phyloP scores from a whole-genome alignment of 805 yeast genomes.

The Ogataea ganodermae region DNA sequence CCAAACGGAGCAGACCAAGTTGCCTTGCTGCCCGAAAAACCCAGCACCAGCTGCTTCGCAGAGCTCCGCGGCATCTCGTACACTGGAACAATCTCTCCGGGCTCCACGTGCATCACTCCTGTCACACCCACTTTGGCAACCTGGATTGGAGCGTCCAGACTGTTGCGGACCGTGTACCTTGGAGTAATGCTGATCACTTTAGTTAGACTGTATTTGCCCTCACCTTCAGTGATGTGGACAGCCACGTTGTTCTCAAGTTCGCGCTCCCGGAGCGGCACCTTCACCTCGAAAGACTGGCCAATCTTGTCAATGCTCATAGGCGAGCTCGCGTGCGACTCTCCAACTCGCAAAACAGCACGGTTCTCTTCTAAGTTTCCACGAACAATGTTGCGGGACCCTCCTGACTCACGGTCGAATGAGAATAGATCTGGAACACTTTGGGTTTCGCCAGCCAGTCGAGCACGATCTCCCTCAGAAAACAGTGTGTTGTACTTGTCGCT shows the following conservation, averaged over 20 bases:
- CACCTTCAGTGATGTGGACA: conserved; percentile 74
- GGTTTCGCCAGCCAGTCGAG: too few species aligned
- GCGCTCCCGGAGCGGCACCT: conserved; percentile 48
- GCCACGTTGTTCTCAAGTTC: conserved; percentile 74
- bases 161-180: conserved; percentile 72
- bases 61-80: conserved; percentile 60
- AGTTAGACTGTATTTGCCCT: conserved; percentile 75
- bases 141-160: conserved; percentile 54
- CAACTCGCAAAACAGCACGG: conserved; percentile 65
- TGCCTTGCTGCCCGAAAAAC: conserved; percentile 56
- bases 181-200: conserved; percentile 83
- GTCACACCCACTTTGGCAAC: conserved; percentile 71
- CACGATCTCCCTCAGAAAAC: conserved; percentile 43
- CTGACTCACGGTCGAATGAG: conserved; percentile 63
- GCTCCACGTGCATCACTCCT: conserved; percentile 44
- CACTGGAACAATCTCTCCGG: conserved; percentile 55
- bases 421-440: conserved; percentile 70
- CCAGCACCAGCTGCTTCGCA: conserved; percentile 61
- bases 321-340: conserved; percentile 69
- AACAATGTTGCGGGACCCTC: conserved; percentile 36
- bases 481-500: conserved; percentile 57
- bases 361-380: conserved; percentile 48
- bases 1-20: conserved; percentile 89
- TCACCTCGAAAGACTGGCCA: conserved; percentile 70
- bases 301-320: conserved; percentile 86